Conservation (phyloP, 495 filamentous ascomycete species). For the Penicillium pulvis region DNA sequence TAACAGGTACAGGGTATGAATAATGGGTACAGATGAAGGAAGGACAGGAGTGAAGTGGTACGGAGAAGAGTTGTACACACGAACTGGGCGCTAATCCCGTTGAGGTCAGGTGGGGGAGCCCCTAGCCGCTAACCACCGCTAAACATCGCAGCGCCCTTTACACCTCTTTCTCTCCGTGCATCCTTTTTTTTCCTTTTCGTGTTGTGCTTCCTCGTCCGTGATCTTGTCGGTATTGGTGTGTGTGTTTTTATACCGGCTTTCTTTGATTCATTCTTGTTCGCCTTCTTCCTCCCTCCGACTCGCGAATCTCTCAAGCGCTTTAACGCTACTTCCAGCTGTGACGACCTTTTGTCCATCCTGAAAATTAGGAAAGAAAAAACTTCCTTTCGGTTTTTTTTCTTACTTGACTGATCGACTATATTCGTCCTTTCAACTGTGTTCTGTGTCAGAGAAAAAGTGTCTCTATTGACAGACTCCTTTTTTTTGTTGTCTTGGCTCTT, state of each 20-base stretch:
- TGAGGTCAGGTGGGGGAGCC: slow-evolving; percentile 25
- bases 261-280: slow-evolving; percentile 15
- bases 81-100: slow-evolving; percentile 29
- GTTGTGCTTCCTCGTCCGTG: slow-evolving; percentile 16
- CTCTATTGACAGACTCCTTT: neutral
- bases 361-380: neutral
- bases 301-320: slow-evolving; percentile 12
- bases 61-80: slow-evolving; percentile 24
- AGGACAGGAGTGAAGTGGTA: slow-evolving; percentile 13
- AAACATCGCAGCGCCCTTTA: slow-evolving; percentile 19
- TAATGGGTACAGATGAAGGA: slow-evolving; percentile 5
- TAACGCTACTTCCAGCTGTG: slow-evolving; percentile 12
- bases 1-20: neutral
- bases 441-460: neutral
- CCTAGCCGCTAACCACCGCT: slow-evolving; percentile 35
- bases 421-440: neutral
- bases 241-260: slow-evolving; percentile 12
- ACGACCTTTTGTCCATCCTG: slow-evolving; percentile 11
- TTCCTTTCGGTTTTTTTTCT: slow-evolving; percentile 21
- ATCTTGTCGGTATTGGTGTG: slow-evolving; percentile 13
- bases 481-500: slow-evolving; percentile 14
- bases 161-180: slow-evolving; percentile 24
- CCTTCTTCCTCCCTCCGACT: slow-evolving; percentile 5
- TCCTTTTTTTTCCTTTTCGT: slow-evolving; percentile 21
- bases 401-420: slow-evolving; percentile 11